Conservation (phyloP, 2,329 filamentous ascomycete genomes). For the Aspergillus piperis region DNA sequence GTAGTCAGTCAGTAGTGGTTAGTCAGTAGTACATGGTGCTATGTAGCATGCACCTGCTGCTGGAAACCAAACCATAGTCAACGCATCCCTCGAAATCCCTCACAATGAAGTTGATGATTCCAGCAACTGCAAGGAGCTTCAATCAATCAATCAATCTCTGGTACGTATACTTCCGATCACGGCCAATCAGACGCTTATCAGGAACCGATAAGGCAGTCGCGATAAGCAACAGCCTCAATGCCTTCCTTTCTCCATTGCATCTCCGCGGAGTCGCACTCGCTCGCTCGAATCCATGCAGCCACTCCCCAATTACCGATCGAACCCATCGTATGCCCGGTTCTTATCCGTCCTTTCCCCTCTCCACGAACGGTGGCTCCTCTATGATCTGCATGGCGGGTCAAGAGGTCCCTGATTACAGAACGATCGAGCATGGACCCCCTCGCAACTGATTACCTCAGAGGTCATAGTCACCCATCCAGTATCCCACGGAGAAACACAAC, state of each 20-base stretch:
- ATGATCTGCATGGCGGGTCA: slow-evolving; percentile 6
- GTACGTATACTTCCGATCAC: background rate
- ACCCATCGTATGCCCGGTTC: background rate
- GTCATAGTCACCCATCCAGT: background rate
- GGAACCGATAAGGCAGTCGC: background rate
- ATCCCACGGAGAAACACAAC: slow-evolving; percentile 15
- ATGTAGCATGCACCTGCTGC: background rate
- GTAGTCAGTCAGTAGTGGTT: too few species aligned
- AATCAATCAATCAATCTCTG: background rate
- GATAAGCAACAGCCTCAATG: background rate
- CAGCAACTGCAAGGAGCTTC: background rate
- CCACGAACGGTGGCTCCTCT: slow-evolving; percentile 1
- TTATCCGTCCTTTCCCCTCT: background rate
- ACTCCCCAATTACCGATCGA: background rate
- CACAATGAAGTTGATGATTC: background rate
- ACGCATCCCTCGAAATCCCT: background rate
- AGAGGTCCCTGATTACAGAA: slow-evolving; percentile 19
- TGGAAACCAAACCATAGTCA: too few species aligned
- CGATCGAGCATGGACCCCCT: slow-evolving; percentile 6
- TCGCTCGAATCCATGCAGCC: background rate
- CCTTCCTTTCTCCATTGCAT: background rate
- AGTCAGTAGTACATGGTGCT: background rate
- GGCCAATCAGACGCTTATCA: slow-evolving; percentile 1
- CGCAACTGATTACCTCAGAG: slow-evolving; percentile 18
- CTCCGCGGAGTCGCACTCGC: background rate